Base-by-base conservation (phyloP, 208 protist species). In the Blastocrithidia nonstop region DNA sequence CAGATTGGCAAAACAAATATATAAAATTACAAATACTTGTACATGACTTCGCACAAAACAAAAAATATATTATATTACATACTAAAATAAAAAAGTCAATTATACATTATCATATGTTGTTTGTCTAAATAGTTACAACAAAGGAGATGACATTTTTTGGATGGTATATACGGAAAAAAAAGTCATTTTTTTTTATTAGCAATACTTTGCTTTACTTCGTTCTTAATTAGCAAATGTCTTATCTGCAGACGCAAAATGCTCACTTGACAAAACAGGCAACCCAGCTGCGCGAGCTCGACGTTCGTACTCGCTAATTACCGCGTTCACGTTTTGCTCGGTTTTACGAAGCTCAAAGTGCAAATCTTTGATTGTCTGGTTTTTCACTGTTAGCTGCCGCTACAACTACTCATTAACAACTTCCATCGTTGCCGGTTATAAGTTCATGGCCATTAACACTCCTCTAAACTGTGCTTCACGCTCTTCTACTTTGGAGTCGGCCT, bases 351-450 rank as follows among this genome's bases (percentile, higher is more conserved):
- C 94, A 73, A 95, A 97, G 57, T 96, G 78, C 22, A 98, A 61
- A 41, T 97, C 91, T 58, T 95, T 86, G 54, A 97, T 96, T 32
- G 78, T 57, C 39, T 86, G 86, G 68, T 97, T 97, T 64, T 96
- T 96, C 9, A 57, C 60, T 29, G 79, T 72, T 29, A 98, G 66
- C 27, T 93, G 71, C 22, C 76, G 59, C 45, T 98, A 94, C 16
- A 97, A 76, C 61, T 91, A 65, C n/a, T 63, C 48, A 1, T 87
- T 81, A 21, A 97, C 77, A 6, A 80, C 27, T 20, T 74, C 66
- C 45, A 96, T 71, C 15, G 82, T 63, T 0, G 62, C 33, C 9
- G 90, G 89, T 58, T 97, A 93, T 0, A 98, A 66, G 36, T 96
- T 88, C 64, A 88, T 81, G 19, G 92, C 93, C 2, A 49, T 52